Evolutionary conservation across 352 stramenopile genomes (phyloP), one percentile per base, ranked within the genome.

Genomic region (Globisporangium alternatum): DNA sequence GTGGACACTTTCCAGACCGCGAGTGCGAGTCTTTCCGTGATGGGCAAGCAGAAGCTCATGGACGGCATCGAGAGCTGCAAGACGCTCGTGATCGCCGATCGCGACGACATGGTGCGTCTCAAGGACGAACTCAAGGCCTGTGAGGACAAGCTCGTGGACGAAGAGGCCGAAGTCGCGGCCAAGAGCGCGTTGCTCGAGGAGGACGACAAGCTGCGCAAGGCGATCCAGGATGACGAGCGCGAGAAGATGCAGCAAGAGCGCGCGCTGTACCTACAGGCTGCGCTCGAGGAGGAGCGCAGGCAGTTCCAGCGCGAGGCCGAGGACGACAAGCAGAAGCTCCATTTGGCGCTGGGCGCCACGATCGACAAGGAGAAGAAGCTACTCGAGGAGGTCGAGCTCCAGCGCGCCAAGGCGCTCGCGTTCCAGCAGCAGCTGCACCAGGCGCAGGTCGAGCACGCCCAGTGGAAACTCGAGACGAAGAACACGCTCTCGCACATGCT

Each of bases 341-440:
- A 79, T 28, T 54, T 80, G 7, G 73, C 77, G 21, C 51, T 91
- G 15, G 62, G 76, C 7, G 78, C 73, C 5, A 89, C 82, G 0
- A 74, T 74, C 9, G 81, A 91, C 63, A 93, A 93, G 56, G 83
- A 93, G 59, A 90, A 95, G 55, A 82, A 92, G 51, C 71, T 93
- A 7, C 70, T 79, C 1, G 80, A 91, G 21, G 84, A 93, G 68
- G 83, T 93, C 2, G 82, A 91, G 52, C 71, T 49, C 0, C 83
- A 92, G 72, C 80, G 83, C 2, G 59, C 48, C 19, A 74, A 65
- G 53, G 77, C 80, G 3, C 47, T 91, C 3, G 53, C 73, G 12
- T 78, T 88, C 25, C 78, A 89, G 60, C 70, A 90, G 65, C 78
- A 88, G 54, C 70, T 91, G 54, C 75, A 83, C 43, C 60, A 71